phyloP scores from a whole-genome alignment of 768 basidiomycete species.

The Gloeopeniophorella convolvens region DNA sequence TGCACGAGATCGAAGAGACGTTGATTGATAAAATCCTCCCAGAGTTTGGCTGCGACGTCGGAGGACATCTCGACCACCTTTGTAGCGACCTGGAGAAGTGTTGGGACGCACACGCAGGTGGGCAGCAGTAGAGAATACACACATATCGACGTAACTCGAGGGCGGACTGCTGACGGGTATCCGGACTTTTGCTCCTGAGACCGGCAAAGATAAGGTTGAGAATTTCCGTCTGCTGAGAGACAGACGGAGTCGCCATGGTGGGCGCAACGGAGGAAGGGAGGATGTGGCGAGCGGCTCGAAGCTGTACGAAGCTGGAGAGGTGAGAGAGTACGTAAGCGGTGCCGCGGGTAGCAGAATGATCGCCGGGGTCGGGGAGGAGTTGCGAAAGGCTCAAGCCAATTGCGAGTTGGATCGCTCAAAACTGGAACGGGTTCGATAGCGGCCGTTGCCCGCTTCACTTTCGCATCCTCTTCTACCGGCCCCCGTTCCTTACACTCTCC shows the following conservation, averaged over 20 bases:
- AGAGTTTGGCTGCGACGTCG: slow-evolving; percentile 73
- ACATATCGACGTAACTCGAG: slow-evolving; percentile 71
- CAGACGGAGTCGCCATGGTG: slow-evolving; percentile 56
- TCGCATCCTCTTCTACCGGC: too few species aligned
- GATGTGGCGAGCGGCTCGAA: not conserved
- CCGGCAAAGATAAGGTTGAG: slow-evolving; percentile 62
- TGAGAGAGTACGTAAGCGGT: too few species aligned
- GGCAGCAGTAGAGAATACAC: slow-evolving; percentile 24
- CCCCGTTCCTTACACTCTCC: too few species aligned
- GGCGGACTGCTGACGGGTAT: slow-evolving; percentile 62
- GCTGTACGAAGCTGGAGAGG: too few species aligned
- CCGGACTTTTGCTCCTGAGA: slow-evolving; percentile 56
- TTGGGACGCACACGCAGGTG: slow-evolving; percentile 5
- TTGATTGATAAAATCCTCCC: slow-evolving; percentile 80
- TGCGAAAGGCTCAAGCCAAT: too few species aligned
- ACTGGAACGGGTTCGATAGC: too few species aligned
- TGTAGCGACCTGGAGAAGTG: slow-evolving; percentile 51
- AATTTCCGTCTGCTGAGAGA: slow-evolving; percentile 52
- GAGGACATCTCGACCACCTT: slow-evolving; percentile 76
- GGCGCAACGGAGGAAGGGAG: not conserved
- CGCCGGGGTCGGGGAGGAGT: too few species aligned
- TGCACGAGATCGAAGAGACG: slow-evolving; percentile 79
- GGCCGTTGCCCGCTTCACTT: too few species aligned
- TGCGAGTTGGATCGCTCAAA: too few species aligned
- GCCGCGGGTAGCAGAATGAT: too few species aligned